Conservation (phyloP, 2,329 filamentous ascomycete species). For the Aspergillus clavatus region DNA sequence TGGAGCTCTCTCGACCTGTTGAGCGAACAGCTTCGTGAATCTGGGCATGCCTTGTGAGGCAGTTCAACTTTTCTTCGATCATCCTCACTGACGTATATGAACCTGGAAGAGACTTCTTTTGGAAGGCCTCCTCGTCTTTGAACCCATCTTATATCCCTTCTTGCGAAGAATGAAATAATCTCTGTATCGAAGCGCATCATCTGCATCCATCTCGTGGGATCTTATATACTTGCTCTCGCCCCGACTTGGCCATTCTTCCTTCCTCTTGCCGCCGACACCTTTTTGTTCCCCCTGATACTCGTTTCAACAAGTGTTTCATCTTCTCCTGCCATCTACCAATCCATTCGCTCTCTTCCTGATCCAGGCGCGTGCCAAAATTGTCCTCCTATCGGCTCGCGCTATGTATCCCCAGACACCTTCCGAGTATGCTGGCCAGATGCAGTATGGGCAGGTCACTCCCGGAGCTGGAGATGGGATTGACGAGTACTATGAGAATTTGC, state of each 20-base stretch:
- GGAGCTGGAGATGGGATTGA: slow-evolving; percentile 24
- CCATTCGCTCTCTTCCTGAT: not conserved
- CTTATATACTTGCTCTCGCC: not conserved
- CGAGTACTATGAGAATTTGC: slow-evolving; percentile 26
- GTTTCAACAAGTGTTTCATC: slow-evolving; percentile 24
- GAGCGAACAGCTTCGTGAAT: slow-evolving; percentile 23
- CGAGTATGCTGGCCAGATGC: slow-evolving; percentile 23
- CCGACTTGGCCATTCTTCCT: not conserved
- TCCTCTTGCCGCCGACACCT: not conserved
- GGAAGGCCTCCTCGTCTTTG: slow-evolving; percentile 3
- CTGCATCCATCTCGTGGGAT: not conserved
- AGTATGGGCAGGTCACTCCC: slow-evolving; percentile 19
- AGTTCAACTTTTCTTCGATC: slow-evolving; percentile 24
- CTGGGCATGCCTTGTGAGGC: slow-evolving; percentile 34
- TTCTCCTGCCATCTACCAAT: slow-evolving; percentile 13
- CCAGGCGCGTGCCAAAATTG: slow-evolving; percentile 4
- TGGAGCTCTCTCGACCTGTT: slow-evolving; percentile 31
- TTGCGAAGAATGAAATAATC: not conserved
- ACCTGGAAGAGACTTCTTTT: slow-evolving; percentile 19
- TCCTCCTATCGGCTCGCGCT: slow-evolving; percentile 19
- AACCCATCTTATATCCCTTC: not conserved
- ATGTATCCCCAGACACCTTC: slow-evolving; percentile 24
- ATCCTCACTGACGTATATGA: slow-evolving; percentile 23
- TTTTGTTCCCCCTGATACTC: slow-evolving; percentile 3
- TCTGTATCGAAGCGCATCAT: not conserved